Conservation (phyloP, 306 rosid genomes). For the Quercus engelmannii region DNA sequence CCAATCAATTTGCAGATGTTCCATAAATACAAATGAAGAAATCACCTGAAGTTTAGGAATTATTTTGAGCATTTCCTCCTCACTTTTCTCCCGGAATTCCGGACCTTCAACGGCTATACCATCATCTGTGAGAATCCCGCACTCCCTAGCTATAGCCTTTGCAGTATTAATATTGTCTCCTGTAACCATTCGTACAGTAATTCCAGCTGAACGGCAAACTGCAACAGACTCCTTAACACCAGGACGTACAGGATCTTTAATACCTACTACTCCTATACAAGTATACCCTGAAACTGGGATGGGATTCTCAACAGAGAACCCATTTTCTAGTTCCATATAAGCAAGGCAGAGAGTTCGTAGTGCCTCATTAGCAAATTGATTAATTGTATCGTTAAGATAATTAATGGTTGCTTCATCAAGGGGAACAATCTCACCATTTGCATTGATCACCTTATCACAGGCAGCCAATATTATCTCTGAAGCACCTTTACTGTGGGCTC, state of each 20-base stretch:
- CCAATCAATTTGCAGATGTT: conserved; percentile 1
- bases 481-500: too few species aligned
- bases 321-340: conserved; percentile 65
- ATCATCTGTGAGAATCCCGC: conserved; percentile 91
- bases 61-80: conserved; percentile 61
- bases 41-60: conserved; percentile 95
- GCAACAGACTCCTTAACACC: conserved; percentile 97
- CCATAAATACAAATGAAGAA: conserved; percentile 8
- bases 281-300: conserved; percentile 80
- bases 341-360: conserved; percentile 95
- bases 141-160: conserved; percentile 92
- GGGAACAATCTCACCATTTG: too few species aligned
- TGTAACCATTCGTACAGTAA: conserved; percentile 88
- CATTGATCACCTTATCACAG: too few species aligned
- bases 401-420: too few species aligned
- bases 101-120: conserved; percentile 98
- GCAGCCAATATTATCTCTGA: too few species aligned
- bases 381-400: not conserved
- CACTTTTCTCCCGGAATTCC: conserved; percentile 74
- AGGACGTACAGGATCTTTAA: conserved; percentile 96
- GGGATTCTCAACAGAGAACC: conserved; percentile 53
- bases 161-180: conserved; percentile 94
- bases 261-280: conserved; percentile 85
- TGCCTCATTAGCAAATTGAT: conserved; percentile 84
- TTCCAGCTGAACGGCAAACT: conserved; percentile 83